Evolutionary conservation across 495 filamentous ascomycete genomes (phyloP).

Genomic region (Bacidia gigantensis): DNA sequence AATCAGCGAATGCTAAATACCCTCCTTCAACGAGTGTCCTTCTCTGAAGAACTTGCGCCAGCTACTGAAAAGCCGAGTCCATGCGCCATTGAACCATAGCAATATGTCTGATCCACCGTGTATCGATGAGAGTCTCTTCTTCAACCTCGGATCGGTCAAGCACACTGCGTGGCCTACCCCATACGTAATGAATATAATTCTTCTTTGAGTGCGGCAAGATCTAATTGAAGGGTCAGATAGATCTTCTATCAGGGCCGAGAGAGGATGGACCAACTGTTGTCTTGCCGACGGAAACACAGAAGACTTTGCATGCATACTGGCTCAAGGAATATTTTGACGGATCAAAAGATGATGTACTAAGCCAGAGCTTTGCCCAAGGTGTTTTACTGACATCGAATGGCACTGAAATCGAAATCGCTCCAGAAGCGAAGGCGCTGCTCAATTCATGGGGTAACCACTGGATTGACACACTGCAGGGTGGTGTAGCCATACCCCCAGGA

Average conservation of each 20-base stretch:
- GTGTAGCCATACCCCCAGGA: neutral
- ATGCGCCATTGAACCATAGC: too few relatives aligned
- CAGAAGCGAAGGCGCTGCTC: neutral
- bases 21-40: too few relatives aligned
- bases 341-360: constrained; percentile 3
- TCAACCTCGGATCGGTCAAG: constrained; percentile 1
- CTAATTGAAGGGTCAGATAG: neutral
- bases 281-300: too few relatives aligned
- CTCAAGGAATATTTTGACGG: constrained; percentile 3
- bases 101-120: too few relatives aligned
- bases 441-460: constrained; percentile 2
- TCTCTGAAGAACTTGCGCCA: too few relatives aligned
- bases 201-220: neutral
- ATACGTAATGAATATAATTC: neutral
- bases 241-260: too few relatives aligned
- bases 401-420: neutral
- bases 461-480: neutral
- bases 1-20: too few relatives aligned
- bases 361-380: constrained; percentile 2
- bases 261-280: too few relatives aligned
- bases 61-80: too few relatives aligned
- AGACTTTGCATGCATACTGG: too few relatives aligned
- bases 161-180: constrained; percentile 5
- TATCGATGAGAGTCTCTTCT: constrained; percentile 1
- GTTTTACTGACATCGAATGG: constrained; percentile 1